Evolutionary conservation across 768 basidiomycete species (phyloP).

Genomic region (Sporobolomyces phaffii): DNA sequence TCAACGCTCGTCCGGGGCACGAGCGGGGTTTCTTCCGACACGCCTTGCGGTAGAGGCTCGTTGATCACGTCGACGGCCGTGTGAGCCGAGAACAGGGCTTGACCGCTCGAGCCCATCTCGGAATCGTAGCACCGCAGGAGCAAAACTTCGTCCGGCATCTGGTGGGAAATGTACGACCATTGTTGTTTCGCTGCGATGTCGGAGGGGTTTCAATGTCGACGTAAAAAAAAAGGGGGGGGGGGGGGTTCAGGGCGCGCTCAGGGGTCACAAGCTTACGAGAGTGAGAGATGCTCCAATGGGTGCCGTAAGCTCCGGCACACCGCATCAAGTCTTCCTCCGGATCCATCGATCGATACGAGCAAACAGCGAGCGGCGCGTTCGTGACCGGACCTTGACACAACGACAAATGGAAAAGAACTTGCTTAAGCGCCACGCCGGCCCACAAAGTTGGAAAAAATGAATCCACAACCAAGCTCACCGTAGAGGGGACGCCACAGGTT

Average conservation of each 20-base stretch:
- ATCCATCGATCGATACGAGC: constrained; percentile 7
- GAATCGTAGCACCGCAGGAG: constrained; percentile 26
- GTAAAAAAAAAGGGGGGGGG: neutral
- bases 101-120: constrained; percentile 7
- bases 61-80: constrained; percentile 14
- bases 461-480: neutral
- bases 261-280: no score
- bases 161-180: constrained; percentile 27
- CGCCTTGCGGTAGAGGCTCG: constrained; percentile 4
- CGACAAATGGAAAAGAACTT: no score
- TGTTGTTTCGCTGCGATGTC: neutral
- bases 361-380: constrained; percentile 24
- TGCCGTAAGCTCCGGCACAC: constrained; percentile 16
- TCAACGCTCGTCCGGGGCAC: constrained; percentile 20
- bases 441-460: neutral
- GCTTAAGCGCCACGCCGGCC: no score
- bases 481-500: constrained; percentile 28
- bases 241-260: no score
- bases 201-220: neutral
- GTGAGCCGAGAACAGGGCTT: constrained; percentile 18
- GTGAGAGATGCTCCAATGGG: constrained; percentile 12
- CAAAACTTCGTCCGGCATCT: constrained; percentile 14
- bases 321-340: constrained; percentile 8
- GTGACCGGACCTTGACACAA: constrained; percentile 13
- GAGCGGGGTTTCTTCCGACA: neutral